Conservation (phyloP, 192 early-diverging fungal genomes). For the Endogone sp. region DNA sequence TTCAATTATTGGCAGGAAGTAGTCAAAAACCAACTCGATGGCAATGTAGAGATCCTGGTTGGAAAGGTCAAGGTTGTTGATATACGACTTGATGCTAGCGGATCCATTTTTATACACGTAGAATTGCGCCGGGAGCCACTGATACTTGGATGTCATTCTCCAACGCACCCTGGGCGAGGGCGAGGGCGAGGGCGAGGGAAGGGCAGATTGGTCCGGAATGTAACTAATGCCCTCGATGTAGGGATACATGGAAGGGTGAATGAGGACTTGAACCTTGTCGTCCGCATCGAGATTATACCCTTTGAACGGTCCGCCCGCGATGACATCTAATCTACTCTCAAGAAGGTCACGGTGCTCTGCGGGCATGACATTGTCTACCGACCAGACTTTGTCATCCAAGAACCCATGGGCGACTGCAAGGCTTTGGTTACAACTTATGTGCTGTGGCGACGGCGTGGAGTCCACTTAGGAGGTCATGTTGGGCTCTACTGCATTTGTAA, state of each 20-base stretch:
- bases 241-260: constrained; percentile 49
- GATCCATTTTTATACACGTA: constrained; percentile 42
- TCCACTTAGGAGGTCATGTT: no score
- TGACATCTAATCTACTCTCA: not conserved
- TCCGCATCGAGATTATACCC: constrained; percentile 43
- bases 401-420: no score
- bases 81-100: constrained; percentile 52
- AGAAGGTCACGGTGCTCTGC: not conserved
- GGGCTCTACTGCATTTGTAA: no score
- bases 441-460: no score
- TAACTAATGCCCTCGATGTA: constrained; percentile 20
- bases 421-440: not conserved
- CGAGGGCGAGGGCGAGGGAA: no score
- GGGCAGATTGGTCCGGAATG: not conserved
- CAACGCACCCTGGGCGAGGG: no score
- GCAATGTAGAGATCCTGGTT: constrained; percentile 44
- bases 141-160: constrained; percentile 1
- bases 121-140: constrained; percentile 62
- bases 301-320: constrained; percentile 9
- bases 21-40: constrained; percentile 44
- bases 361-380: not conserved
- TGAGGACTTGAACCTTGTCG: constrained; percentile 40
- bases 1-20: constrained; percentile 65
- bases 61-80: constrained; percentile 71
- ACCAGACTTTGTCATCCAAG: not conserved